A percentile compares a stretch with the other conserved stretches of the same genome.
Conservation (phyloP, 164 flowering plant species). For the Vitis amurensis region DNA sequence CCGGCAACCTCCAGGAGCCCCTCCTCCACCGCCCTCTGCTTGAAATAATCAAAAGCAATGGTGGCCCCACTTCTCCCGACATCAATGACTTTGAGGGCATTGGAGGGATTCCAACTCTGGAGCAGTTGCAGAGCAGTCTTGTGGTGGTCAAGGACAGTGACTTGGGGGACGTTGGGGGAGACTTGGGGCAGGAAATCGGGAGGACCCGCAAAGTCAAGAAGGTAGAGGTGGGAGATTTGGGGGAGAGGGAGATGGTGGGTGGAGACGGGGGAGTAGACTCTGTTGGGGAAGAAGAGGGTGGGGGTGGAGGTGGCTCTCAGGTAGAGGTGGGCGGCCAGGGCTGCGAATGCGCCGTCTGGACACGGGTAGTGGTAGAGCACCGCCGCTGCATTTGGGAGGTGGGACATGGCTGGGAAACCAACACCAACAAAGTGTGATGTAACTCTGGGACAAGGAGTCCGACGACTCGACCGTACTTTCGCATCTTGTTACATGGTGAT, state of each 20-base stretch:
- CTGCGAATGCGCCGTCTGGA: conserved; percentile 88
- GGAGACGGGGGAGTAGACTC: conserved; percentile 48
- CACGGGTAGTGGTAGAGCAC: conserved; percentile 91
- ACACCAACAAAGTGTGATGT: no score
- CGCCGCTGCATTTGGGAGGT: conserved; percentile 23
- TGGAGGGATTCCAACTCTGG: conserved; percentile 23
- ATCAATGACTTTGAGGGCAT: conserved; percentile 60
- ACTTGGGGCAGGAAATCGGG: conserved; percentile 65
- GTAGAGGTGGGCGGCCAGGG: conserved; percentile 82
- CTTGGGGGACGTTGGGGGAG: conserved; percentile 51
- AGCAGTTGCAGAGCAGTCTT: conserved; percentile 80
- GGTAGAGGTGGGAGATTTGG: conserved; percentile 59
- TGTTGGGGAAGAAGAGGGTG: conserved; percentile 71
- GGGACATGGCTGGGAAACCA: no score
- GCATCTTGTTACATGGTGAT: no score
- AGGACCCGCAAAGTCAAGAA: conserved; percentile 83
- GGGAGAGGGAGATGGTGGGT: conserved; percentile 47
- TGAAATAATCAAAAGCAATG: conserved; percentile 85
- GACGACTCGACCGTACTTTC: no score
- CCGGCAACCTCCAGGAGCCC: conserved; percentile 15
- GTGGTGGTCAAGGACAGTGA: conserved; percentile 80
- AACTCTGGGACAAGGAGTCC: no score
- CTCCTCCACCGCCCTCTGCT: conserved; percentile 32
- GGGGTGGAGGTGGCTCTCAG: conserved; percentile 56
- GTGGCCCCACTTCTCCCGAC: conserved; percentile 89